Conservation (phyloP, 2,329 filamentous ascomycete species). For the Cytospora chrysosperma region DNA sequence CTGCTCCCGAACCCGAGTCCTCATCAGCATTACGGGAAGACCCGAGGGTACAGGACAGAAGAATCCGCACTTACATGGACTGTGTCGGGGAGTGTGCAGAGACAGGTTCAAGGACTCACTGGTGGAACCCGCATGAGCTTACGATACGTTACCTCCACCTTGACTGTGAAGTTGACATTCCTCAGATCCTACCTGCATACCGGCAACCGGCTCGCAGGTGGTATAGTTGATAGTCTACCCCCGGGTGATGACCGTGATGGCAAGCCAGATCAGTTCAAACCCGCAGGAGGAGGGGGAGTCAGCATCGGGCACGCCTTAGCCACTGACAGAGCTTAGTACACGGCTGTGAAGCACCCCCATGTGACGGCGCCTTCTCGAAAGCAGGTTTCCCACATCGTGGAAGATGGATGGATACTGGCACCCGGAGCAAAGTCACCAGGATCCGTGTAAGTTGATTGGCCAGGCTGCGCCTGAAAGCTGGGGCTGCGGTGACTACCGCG, state of each 20-base stretch:
- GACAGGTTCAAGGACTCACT: neutral
- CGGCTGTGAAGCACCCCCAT: neutral
- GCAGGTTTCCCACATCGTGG: neutral
- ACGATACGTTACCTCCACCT: neutral
- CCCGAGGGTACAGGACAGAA: too few relatives aligned
- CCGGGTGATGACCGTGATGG: neutral
- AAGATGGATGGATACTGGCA: neutral
- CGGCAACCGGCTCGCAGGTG: neutral
- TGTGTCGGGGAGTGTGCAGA: too few relatives aligned
- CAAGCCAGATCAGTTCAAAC: too few relatives aligned
- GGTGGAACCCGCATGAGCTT: too few relatives aligned
- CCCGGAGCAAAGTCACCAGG: neutral
- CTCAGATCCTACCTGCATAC: neutral
- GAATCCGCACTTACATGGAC: too few relatives aligned
- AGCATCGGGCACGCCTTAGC: neutral
- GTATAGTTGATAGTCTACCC: neutral
- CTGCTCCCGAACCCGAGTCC: too few relatives aligned
- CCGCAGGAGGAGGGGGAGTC: too few relatives aligned
- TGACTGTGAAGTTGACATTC: neutral
- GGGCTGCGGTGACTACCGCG: neutral
- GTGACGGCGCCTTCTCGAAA: neutral
- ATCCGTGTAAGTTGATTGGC: neutral
- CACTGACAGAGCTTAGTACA: neutral
- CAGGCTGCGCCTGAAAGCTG: neutral
- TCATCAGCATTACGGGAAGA: too few relatives aligned